Percentiles rank a stretch among this genome's conserved stretches.
Conservation (phyloP, 2,329 filamentous ascomycete species). For the Xylaria sp. region DNA sequence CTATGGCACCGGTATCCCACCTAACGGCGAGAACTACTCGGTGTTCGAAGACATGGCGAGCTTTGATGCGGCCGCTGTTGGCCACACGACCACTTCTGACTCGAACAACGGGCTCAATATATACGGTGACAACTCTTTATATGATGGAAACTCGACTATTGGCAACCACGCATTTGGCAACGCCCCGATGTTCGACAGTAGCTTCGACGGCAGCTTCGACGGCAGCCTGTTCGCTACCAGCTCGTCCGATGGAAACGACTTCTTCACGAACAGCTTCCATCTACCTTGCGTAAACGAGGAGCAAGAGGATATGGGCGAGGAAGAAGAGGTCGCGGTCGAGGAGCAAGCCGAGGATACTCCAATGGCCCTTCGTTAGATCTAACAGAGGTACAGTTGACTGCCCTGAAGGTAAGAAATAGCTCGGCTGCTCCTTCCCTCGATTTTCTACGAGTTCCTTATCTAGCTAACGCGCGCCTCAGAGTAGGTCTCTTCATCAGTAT, state of each 20-base stretch:
- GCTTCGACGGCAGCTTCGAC: neutral
- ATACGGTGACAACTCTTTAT: neutral
- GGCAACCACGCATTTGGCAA: neutral
- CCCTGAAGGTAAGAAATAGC: neutral
- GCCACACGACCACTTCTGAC: neutral
- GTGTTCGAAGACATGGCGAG: neutral
- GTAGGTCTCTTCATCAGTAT: neutral
- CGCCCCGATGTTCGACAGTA: neutral
- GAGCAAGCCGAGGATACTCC: neutral
- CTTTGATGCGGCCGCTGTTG: neutral
- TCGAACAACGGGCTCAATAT: neutral
- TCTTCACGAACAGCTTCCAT: too few relatives aligned
- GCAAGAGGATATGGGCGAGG: neutral
- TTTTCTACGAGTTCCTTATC: neutral
- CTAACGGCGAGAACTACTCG: neutral
- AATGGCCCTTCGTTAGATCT: neutral
- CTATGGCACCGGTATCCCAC: neutral
- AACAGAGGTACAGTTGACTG: neutral
- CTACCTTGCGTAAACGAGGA: neutral
- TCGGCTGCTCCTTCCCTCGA: rapidly evolving
- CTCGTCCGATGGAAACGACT: neutral
- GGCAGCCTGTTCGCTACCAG: neutral
- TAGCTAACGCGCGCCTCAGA: slow-evolving; percentile 1
- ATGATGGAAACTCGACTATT: neutral
- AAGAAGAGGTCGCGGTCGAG: neutral